phyloP scores from a whole-genome alignment of 345 rosid genomes.

The Fremontodendron californicum region DNA sequence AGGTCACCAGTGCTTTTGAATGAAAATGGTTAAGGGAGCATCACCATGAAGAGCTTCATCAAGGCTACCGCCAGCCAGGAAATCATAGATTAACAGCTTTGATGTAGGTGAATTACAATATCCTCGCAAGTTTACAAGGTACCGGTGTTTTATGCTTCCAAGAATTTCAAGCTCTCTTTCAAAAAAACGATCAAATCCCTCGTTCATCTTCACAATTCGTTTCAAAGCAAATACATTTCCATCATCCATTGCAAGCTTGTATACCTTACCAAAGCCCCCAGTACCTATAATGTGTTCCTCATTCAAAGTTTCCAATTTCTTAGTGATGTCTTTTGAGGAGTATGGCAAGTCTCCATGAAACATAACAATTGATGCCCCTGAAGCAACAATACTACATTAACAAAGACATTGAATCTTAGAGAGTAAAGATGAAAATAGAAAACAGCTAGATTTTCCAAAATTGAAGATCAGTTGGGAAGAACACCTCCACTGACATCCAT shows the following conservation, averaged over 20 bases:
- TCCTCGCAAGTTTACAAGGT: too few relatives aligned
- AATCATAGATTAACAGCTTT: too few relatives aligned
- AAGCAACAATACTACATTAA: constrained; percentile 19
- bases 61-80: too few relatives aligned
- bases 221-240: constrained; percentile 87
- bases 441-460: constrained; percentile 7
- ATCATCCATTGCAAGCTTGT: constrained; percentile 94
- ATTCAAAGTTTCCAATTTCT: too few relatives aligned
- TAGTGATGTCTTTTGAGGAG: too few relatives aligned
- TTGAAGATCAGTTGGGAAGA: constrained; percentile 18
- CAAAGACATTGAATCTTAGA: constrained; percentile 8
- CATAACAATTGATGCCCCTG: constrained; percentile 97
- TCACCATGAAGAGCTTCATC: too few relatives aligned
- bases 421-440: constrained; percentile 9
- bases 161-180: too few relatives aligned
- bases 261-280: constrained; percentile 95
- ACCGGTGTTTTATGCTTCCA: constrained; percentile 97
- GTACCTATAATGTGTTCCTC: constrained; percentile 84
- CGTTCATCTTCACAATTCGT: constrained; percentile 73
- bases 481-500: constrained; percentile 89
- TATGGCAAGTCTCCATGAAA: constrained; percentile 97
- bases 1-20: not conserved
- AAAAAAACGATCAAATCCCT: too few relatives aligned
- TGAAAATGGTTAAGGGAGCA: constrained; percentile 7
- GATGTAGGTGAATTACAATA: too few relatives aligned